Conservation (phyloP, 768 basidiomycete genomes). For the Lactarius hatsudake region DNA sequence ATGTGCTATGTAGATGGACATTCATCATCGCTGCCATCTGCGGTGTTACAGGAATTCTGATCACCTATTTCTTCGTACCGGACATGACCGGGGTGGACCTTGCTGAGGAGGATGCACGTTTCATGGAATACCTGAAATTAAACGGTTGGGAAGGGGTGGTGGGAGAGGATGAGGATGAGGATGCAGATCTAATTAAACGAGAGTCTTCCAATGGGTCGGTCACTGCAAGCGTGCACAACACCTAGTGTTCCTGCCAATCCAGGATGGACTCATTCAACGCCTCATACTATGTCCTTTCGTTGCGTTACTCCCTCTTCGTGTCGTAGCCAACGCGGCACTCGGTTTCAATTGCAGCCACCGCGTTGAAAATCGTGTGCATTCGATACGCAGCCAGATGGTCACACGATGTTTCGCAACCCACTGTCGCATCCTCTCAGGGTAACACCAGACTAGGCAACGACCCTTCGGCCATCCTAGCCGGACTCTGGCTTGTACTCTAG, state of each 20-base stretch:
- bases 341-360: too few relatives aligned
- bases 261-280: too few relatives aligned
- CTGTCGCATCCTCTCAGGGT: too few relatives aligned
- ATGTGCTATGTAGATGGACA: conserved; percentile 46
- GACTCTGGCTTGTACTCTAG: too few relatives aligned
- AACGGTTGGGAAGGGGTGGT: conserved; percentile 67
- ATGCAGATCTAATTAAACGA: conserved; percentile 27
- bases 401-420: too few relatives aligned
- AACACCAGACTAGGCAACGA: too few relatives aligned
- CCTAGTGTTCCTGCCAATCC: neutral
- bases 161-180: conserved; percentile 53
- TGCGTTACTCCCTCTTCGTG: too few relatives aligned
- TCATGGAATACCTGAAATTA: conserved; percentile 54
- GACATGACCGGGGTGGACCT: conserved; percentile 68
- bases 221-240: neutral
- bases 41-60: conserved; percentile 57
- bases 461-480: too few relatives aligned
- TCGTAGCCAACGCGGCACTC: too few relatives aligned
- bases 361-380: too few relatives aligned
- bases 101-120: conserved; percentile 60
- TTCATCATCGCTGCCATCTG: conserved; percentile 70
- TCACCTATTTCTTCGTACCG: conserved; percentile 67
- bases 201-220: neutral
- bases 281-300: too few relatives aligned
- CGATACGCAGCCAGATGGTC: too few relatives aligned